These are phyloP conservation scores for Protomyces inundatus DNA, from an alignment of 1,139 yeast species.

Conservation along the genomic window DNA sequence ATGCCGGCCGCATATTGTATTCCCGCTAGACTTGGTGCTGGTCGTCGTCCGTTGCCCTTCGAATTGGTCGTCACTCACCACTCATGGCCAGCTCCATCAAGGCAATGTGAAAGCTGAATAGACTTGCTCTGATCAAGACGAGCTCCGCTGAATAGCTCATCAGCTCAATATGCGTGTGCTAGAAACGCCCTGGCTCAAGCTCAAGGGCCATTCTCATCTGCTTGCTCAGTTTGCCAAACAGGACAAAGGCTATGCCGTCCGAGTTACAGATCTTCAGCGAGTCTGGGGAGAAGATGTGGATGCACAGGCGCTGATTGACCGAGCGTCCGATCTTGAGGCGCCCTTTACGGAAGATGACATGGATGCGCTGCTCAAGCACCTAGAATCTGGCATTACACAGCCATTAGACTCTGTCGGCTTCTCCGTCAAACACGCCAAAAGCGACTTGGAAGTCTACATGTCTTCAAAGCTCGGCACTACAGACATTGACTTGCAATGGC, in stretches of 20 bases:
- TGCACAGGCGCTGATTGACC: not conserved
- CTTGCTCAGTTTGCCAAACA: constrained; percentile 1
- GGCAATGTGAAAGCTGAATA: too few species aligned
- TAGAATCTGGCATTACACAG: not conserved
- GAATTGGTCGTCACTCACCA: too few species aligned
- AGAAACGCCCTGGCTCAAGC: constrained; percentile 16
- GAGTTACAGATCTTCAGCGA: constrained; percentile 13
- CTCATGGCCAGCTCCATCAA: too few species aligned
- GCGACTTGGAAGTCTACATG: not conserved
- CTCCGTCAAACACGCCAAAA: not conserved
- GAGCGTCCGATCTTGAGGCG: constrained; percentile 3
- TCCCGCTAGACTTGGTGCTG: too few species aligned
- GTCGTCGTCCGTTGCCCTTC: too few species aligned
- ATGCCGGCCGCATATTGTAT: too few species aligned
- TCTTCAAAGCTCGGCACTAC: not conserved
- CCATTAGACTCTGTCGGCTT: not conserved
- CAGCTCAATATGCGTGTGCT: not conserved
- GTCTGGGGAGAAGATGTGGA: constrained; percentile 22
- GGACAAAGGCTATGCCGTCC: not conserved
- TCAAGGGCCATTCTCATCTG: constrained; percentile 12
- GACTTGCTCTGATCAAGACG: too few species aligned
- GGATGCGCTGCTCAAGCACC: constrained; percentile 1
- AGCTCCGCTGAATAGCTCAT: too few species aligned
- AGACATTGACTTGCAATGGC: constrained; percentile 1
- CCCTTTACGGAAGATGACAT: constrained; percentile 2